phyloP scores from a whole-genome alignment of 2,329 filamentous ascomycete genomes.

The Microsporum ferrugineum region DNA sequence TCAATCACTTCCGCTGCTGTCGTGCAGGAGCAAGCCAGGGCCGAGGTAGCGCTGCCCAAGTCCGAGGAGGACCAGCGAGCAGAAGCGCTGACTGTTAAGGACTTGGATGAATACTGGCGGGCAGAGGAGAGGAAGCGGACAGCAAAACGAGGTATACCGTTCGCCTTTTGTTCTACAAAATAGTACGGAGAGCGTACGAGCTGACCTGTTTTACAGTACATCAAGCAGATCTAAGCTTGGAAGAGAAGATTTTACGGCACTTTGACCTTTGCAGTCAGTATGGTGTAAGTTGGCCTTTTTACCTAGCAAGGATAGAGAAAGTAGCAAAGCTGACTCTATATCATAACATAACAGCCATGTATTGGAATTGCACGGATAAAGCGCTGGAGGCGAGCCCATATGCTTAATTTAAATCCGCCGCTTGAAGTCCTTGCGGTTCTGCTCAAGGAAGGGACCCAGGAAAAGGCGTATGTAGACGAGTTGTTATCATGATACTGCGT shows the following conservation, averaged over 20 bases:
- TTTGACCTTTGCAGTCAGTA: constrained; percentile 89
- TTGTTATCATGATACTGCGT: constrained; percentile 21
- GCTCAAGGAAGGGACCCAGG: constrained; percentile 53
- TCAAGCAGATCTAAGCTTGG: constrained; percentile 56
- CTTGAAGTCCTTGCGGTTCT: constrained; percentile 83
- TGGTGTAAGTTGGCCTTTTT: constrained; percentile 54
- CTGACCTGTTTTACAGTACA: constrained; percentile 45
- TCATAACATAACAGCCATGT: constrained; percentile 53
- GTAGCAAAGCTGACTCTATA: not conserved
- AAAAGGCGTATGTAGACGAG: constrained; percentile 62
- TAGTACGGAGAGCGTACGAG: not conserved
- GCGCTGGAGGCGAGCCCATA: constrained; percentile 78
- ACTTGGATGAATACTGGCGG: constrained; percentile 69
- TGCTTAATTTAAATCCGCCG: constrained; percentile 72
- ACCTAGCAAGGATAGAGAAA: not conserved
- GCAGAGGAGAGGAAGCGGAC: constrained; percentile 56
- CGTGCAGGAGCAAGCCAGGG: constrained; percentile 40
- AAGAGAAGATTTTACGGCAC: constrained; percentile 80
- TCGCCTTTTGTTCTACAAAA: too few species aligned
- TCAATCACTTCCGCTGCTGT: constrained; percentile 27
- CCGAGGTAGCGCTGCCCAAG: constrained; percentile 26
- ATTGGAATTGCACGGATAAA: constrained; percentile 70
- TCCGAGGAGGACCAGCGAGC: constrained; percentile 39
- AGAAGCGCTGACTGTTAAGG: constrained; percentile 51
- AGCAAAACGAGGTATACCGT: constrained; percentile 44